phyloP scores from a whole-genome alignment of 228 moss, liverwort and hornwort genomes.

The Sphagnum fallax region DNA sequence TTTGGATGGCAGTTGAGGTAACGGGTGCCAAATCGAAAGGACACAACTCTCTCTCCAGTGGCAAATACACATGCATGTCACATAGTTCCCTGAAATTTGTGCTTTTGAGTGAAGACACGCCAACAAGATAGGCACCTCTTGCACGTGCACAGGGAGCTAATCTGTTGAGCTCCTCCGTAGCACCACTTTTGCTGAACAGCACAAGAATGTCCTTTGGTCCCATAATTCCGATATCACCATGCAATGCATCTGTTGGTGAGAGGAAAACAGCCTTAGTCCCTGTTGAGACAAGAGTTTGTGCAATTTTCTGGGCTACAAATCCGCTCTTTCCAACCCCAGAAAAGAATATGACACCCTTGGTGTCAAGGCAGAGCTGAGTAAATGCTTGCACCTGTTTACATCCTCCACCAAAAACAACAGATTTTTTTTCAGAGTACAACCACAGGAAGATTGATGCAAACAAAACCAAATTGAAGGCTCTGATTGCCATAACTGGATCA shows the following conservation, averaged over 20 bases:
- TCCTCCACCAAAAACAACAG: not conserved
- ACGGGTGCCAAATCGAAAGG: slow-evolving; percentile 89
- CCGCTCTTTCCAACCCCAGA: slow-evolving; percentile 89
- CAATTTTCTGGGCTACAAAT: slow-evolving; percentile 75
- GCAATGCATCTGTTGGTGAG: slow-evolving; percentile 71
- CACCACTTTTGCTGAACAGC: slow-evolving; percentile 78
- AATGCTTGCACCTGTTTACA: slow-evolving; percentile 37
- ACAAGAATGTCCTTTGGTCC: slow-evolving; percentile 62
- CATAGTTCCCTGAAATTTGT: slow-evolving; percentile 50
- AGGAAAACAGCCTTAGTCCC: slow-evolving; percentile 79
- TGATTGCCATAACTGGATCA: no score
- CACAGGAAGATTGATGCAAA: not conserved
- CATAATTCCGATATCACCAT: slow-evolving; percentile 82
- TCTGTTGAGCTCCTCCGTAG: slow-evolving; percentile 67
- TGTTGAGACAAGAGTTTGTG: slow-evolving; percentile 74
- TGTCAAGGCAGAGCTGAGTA: slow-evolving; percentile 41
- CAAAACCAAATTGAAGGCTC: no score
- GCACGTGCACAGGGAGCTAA: slow-evolving; percentile 68
- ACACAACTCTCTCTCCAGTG: slow-evolving; percentile 75
- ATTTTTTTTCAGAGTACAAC: not conserved
- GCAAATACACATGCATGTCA: slow-evolving; percentile 76
- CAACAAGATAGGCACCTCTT: slow-evolving; percentile 72
- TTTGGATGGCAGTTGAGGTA: slow-evolving; percentile 73
- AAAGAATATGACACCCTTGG: slow-evolving; percentile 71
- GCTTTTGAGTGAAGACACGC: slow-evolving; percentile 51